Evolutionary conservation across 345 rosid genomes (phyloP).

Genomic region (Aegle marmelos): DNA sequence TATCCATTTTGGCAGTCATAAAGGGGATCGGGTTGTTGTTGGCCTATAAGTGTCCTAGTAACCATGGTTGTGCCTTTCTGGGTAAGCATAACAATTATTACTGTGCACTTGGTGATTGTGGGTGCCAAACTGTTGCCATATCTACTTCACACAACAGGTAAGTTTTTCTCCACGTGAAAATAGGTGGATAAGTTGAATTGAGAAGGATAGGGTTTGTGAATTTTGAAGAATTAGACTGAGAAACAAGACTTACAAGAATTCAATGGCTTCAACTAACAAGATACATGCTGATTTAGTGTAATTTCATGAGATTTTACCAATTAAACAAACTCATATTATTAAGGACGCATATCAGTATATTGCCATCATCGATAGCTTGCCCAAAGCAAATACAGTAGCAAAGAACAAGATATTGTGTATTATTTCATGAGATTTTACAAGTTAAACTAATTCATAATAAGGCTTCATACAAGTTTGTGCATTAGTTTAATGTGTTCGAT

Average conservation of each 20-base stretch:
- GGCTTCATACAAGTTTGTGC: too few species aligned
- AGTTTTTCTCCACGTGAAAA: neutral
- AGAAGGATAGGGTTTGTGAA: neutral
- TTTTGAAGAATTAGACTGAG: neutral
- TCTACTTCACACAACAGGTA: neutral
- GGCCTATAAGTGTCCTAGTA: neutral
- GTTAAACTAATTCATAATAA: neutral
- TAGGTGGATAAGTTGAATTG: neutral
- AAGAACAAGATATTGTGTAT: too few species aligned
- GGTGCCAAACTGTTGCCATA: neutral
- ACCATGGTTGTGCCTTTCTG: neutral
- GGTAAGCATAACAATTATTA: neutral
- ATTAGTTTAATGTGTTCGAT: too few species aligned
- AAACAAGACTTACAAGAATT: neutral
- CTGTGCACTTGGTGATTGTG: neutral
- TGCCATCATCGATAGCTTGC: too few species aligned
- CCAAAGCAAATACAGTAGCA: too few species aligned
- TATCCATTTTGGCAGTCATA: neutral
- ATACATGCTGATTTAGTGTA: neutral
- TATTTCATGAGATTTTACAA: neutral
- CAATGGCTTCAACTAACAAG: neutral
- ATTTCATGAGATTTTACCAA: too few species aligned
- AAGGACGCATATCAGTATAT: neutral
- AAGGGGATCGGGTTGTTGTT: neutral
- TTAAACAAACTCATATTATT: too few species aligned